phyloP scores from a whole-genome alignment of 2,329 filamentous ascomycete species.

The Herpomyces periplanetae region DNA sequence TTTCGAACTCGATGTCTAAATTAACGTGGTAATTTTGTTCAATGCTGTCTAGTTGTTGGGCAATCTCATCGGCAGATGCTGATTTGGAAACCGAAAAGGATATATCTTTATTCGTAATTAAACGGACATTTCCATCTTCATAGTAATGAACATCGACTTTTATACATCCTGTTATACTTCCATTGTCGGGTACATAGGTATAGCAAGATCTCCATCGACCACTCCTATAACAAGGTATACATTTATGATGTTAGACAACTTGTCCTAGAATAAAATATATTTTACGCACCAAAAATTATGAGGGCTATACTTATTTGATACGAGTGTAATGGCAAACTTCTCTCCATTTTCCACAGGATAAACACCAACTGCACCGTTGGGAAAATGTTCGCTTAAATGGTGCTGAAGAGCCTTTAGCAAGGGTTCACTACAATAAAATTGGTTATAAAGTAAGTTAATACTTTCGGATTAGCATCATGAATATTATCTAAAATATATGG shows the following conservation, averaged over 20 bases:
- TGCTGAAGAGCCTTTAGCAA: constrained; percentile 31
- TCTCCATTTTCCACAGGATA: constrained; percentile 40
- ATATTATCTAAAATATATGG: too few relatives aligned
- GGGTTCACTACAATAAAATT: constrained; percentile 20
- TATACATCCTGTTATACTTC: constrained; percentile 31
- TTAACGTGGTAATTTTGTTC: constrained; percentile 93
- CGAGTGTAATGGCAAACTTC: constrained; percentile 38
- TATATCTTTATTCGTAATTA: constrained; percentile 50
- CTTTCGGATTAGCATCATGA: too few relatives aligned
- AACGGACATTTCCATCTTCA: constrained; percentile 83
- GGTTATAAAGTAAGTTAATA: too few relatives aligned
- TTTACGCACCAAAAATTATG: constrained; percentile 56
- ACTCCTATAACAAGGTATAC: constrained; percentile 18
- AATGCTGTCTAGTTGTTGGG: constrained; percentile 30
- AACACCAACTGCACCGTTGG: constrained; percentile 36
- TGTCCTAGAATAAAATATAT: neutral
- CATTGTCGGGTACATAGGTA: constrained; percentile 26
- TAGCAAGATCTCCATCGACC: constrained; percentile 81
- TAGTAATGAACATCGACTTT: constrained; percentile 97
- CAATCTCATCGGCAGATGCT: constrained; percentile 22
- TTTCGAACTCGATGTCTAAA: constrained; percentile 56
- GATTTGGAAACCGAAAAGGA: constrained; percentile 16
- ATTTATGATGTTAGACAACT: constrained; percentile 1
- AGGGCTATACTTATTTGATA: constrained; percentile 86
- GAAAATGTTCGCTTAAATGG: constrained; percentile 62